These are phyloP conservation scores for Salix brachista DNA, from an alignment of 345 rosid genomes.

Conservation along the genomic window DNA sequence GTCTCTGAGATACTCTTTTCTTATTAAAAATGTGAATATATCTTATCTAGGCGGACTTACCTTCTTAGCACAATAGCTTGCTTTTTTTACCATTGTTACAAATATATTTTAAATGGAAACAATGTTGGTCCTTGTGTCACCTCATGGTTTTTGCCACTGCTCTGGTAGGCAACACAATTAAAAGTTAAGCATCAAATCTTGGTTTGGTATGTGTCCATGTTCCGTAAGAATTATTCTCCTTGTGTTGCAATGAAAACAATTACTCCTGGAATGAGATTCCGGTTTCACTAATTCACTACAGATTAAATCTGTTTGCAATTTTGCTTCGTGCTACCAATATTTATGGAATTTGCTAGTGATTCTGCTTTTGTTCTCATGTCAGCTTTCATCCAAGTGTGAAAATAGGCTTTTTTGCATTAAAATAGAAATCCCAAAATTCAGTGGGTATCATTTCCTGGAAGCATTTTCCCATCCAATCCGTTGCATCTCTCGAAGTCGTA, in stretches of 20 bases:
- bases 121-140: neutral
- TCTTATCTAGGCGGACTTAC: neutral
- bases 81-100: neutral
- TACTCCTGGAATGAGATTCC: neutral
- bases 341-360: slow-evolving; percentile 2
- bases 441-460: slow-evolving; percentile 64
- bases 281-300: neutral
- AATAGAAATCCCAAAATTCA: slow-evolving; percentile 47
- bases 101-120: neutral
- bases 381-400: slow-evolving; percentile 83
- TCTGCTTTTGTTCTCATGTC: slow-evolving; percentile 21
- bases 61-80: neutral
- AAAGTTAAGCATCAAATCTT: neutral
- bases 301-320: neutral
- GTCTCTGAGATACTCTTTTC: neutral
- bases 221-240: neutral
- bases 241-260: neutral
- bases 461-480: slow-evolving; percentile 60
- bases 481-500: slow-evolving; percentile 57
- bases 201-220: neutral
- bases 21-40: neutral
- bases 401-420: slow-evolving; percentile 65
- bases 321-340: neutral
- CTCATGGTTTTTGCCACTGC: neutral
- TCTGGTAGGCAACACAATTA: neutral